Conservation (phyloP, 148 eudicot species). For the Tetragonia tetragonoides region DNA sequence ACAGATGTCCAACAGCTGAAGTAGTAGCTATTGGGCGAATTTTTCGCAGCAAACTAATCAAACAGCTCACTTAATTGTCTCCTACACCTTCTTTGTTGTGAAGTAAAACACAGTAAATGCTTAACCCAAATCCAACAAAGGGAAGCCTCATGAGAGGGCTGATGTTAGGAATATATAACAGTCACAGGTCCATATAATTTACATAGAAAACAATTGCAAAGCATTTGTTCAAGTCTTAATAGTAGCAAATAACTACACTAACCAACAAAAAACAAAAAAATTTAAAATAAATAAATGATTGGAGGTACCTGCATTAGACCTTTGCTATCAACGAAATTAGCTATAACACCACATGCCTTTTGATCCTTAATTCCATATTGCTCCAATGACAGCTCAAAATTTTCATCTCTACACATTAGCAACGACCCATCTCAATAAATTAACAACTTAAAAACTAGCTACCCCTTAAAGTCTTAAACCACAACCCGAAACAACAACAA, state of each 20-base stretch:
- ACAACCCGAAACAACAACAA: no score
- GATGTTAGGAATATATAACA: no score
- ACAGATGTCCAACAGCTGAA: no score
- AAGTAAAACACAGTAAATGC: no score
- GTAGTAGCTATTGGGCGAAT: no score
- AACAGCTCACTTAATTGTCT: no score
- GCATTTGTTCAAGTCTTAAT: background rate
- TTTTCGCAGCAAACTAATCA: no score
- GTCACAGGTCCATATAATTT: background rate
- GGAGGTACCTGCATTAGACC: conserved; percentile 40
- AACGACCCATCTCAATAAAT: background rate
- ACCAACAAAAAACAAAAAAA: background rate
- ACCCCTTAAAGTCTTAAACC: background rate
- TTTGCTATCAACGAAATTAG: conserved; percentile 51
- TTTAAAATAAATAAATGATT: background rate
- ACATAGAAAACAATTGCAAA: background rate
- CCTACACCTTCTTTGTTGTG: no score
- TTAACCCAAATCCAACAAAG: no score
- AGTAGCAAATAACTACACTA: background rate
- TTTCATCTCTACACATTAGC: conserved; percentile 41
- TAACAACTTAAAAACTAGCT: background rate
- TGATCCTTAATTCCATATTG: conserved; percentile 57
- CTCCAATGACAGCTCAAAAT: conserved; percentile 52
- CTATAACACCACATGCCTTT: conserved; percentile 48
- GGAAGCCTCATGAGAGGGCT: no score